Percentiles rank a stretch among this genome's conserved stretches.
Conservation (phyloP, 2,329 filamentous ascomycete genomes). For the Ilyonectria robusta region DNA sequence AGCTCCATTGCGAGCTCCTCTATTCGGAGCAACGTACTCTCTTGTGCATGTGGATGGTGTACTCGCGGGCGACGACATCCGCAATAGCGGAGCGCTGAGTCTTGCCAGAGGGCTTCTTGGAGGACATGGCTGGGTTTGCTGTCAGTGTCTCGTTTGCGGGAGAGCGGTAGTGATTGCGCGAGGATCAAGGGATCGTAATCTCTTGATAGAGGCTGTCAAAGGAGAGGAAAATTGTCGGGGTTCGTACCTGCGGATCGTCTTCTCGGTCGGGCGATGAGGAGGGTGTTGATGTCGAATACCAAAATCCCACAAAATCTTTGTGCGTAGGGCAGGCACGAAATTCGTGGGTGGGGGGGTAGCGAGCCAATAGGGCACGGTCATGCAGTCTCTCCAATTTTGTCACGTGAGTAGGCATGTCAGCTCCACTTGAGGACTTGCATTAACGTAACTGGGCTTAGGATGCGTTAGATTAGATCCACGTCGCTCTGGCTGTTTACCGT, state of each 20-base stretch:
- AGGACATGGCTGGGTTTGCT: conserved; percentile 58
- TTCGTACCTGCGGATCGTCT: conserved; percentile 61
- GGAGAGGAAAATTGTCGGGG: conserved; percentile 40
- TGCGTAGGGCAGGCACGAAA: conserved; percentile 59
- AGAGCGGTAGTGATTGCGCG: conserved; percentile 28
- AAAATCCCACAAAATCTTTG: conserved; percentile 60
- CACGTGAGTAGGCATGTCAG: conserved; percentile 45
- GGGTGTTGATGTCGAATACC: conserved; percentile 54
- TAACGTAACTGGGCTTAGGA: conserved; percentile 42
- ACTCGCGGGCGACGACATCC: conserved; percentile 99
- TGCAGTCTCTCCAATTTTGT: conserved; percentile 16
- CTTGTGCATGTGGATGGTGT: conserved; percentile 99
- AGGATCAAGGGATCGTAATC: conserved; percentile 40
- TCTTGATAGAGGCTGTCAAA: conserved; percentile 37
- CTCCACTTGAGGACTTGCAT: conserved; percentile 29
- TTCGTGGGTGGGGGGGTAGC: conserved; percentile 50
- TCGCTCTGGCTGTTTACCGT: conserved; percentile 44
- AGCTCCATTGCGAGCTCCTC: conserved; percentile 33
- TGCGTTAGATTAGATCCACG: conserved; percentile 39
- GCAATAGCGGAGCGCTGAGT: conserved; percentile 91
- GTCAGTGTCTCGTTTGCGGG: conserved; percentile 48
- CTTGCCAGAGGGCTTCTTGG: conserved; percentile 58
- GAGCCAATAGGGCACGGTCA: conserved; percentile 53
- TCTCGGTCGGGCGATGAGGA: conserved; percentile 56
- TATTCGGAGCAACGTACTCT: conserved; percentile 62